phyloP scores from a whole-genome alignment of 306 rosid species.

The Hippophae tibetana region DNA sequence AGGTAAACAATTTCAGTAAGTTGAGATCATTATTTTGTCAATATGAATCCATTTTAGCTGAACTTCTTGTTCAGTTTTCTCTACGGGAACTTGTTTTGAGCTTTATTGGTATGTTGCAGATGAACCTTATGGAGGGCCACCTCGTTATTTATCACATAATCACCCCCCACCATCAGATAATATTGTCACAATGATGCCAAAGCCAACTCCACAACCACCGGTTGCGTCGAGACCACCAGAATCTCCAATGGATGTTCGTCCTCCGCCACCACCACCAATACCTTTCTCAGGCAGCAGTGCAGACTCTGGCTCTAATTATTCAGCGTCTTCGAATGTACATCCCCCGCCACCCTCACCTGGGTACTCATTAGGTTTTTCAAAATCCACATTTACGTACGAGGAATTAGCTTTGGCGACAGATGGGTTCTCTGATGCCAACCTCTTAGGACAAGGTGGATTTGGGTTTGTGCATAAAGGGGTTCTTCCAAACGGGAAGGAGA shows the following conservation, averaged over 20 bases:
- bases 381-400: slow-evolving; percentile 68
- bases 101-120: slow-evolving; percentile 33
- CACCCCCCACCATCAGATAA: slow-evolving; percentile 57
- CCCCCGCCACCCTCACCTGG: slow-evolving; percentile 66
- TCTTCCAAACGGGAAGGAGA: slow-evolving; percentile 91
- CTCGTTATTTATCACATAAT: slow-evolving; percentile 54
- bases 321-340: slow-evolving; percentile 44
- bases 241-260: slow-evolving; percentile 14
- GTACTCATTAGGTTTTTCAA: slow-evolving; percentile 47
- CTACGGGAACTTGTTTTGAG: not conserved
- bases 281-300: slow-evolving; percentile 66
- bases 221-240: slow-evolving; percentile 49
- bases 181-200: slow-evolving; percentile 29
- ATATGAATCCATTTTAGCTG: not conserved
- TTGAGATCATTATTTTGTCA: not conserved
- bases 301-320: slow-evolving; percentile 80
- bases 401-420: slow-evolving; percentile 85
- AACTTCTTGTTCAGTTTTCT: not conserved
- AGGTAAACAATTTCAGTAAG: slow-evolving; percentile 30
- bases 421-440: slow-evolving; percentile 91
- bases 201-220: slow-evolving; percentile 56
- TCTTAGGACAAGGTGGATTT: slow-evolving; percentile 95
- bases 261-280: slow-evolving; percentile 32
- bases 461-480: slow-evolving; percentile 90
- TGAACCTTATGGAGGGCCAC: slow-evolving; percentile 52